Base-by-base conservation (phyloP, 768 basidiomycete genomes). In the Pleurotus citrinopileatus region DNA sequence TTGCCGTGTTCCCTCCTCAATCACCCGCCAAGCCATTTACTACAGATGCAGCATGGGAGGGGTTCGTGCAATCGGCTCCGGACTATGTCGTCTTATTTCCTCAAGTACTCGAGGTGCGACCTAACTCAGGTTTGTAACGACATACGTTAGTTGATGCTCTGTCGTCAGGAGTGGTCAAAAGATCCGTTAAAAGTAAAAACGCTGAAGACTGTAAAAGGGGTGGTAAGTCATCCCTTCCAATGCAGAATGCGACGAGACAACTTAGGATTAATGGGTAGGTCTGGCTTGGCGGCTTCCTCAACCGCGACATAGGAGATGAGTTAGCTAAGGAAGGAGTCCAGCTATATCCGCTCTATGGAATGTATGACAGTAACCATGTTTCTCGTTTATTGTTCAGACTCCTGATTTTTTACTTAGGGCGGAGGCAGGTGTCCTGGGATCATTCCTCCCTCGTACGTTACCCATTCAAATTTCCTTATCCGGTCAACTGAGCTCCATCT, bases 1-100 rank as follows among this genome's bases (percentile, higher is more conserved):
- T 66, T 2, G 59, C 60, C 2, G 46, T 52, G 4, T 65, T 60
- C 55, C 55, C 56, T n/a, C 66, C 67, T 2, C 47, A 55, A 22
- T 29, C 54, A 3, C 63, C 65, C 20, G 53, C 66, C 3, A 43
- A 53, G 3, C 19, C 56, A 1, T 63, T 60, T 9, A 64, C 58
- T 10, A 57, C 66, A 2, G 57, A 59, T 6, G 46, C 44, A 7
- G 45, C 63, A 1, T 56, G 61, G 4, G 32, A 61, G 22, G 61
- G 53, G 19, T 48, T 52, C 32, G 42, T 29, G 3, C 17, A 22
- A n/a, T 17, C 26, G 15, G 2, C 17, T 29, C 23, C 51, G 10
- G 37, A 52, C n/a, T 56, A 56, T 19, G 17, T 53, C 25, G 12
- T 56, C 12, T 29, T 36, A 37, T 52, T 56, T 20, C 55, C 55